Conservation (phyloP, 257 asterid species). For the Paraleonurus japonicus region DNA sequence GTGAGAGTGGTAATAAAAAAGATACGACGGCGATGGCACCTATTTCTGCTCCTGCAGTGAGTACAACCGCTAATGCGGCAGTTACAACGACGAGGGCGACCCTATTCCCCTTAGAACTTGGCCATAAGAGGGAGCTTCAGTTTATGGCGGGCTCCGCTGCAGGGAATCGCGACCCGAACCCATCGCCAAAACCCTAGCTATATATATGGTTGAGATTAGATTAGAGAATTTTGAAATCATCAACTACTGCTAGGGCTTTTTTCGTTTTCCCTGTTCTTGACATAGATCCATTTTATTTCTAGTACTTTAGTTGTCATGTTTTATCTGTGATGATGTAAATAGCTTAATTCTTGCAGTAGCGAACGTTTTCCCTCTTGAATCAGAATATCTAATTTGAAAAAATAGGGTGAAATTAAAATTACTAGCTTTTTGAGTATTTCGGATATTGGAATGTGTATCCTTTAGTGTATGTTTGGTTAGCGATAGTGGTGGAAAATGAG, state of each 20-base stretch:
- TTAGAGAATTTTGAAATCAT: not conserved
- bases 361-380: not conserved
- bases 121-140: constrained; percentile 66
- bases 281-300: not conserved
- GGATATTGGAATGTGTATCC: too few relatives aligned
- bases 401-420: too few relatives aligned
- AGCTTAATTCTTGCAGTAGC: not conserved
- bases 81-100: constrained; percentile 33
- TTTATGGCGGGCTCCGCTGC: constrained; percentile 44
- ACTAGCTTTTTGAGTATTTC: too few relatives aligned
- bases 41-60: constrained; percentile 26
- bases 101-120: too few relatives aligned
- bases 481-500: too few relatives aligned
- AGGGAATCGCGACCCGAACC: constrained; percentile 28
- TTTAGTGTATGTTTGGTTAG: too few relatives aligned
- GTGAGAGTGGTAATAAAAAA: constrained; percentile 22
- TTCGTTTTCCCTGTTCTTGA: not conserved
- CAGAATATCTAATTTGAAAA: not conserved
- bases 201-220: not conserved
- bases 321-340: not conserved
- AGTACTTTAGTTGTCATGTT: not conserved
- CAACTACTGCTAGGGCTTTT: not conserved
- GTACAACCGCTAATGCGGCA: constrained; percentile 40
- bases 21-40: constrained; percentile 37
- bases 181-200: constrained; percentile 46